These are phyloP conservation scores for Leishmania tarentolae DNA, from an alignment of 208 protist genomes.

Conservation along the genomic window DNA sequence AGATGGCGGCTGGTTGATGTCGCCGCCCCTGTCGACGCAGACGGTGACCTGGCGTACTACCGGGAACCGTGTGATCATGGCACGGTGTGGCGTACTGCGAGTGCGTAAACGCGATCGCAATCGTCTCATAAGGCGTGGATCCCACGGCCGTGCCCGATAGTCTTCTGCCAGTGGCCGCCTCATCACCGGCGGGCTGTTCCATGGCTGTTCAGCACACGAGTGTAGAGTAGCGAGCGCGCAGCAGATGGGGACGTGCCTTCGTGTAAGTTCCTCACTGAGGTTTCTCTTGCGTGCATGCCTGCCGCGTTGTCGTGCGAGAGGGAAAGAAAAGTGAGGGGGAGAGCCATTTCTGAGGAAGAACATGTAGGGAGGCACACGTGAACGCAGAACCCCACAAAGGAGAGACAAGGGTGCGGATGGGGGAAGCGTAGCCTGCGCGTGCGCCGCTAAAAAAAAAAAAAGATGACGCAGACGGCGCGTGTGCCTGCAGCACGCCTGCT, in stretches of 20 bases:
- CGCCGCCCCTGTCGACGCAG: constrained; percentile 39
- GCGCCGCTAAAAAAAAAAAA: background rate
- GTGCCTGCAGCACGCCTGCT: too few relatives aligned
- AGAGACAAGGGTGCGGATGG: background rate
- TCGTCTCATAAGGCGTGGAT: constrained; percentile 38
- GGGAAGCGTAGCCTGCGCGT: too few relatives aligned
- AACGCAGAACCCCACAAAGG: background rate
- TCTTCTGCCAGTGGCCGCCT: background rate
- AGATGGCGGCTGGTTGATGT: constrained; percentile 49
- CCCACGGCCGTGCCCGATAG: background rate
- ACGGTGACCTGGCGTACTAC: constrained; percentile 64
- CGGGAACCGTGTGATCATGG: constrained; percentile 67
- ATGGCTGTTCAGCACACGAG: background rate
- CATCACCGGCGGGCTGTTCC: background rate
- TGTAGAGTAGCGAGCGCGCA: background rate
- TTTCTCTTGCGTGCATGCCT: too few relatives aligned
- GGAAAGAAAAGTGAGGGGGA: background rate
- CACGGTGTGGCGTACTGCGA: constrained; percentile 76
- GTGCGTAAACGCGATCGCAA: constrained; percentile 67
- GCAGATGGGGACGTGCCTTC: background rate
- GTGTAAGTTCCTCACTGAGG: too few relatives aligned
- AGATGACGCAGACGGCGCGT: background rate
- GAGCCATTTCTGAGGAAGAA: background rate
- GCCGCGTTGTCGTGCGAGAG: background rate
- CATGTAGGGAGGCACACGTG: too few relatives aligned